phyloP scores from a whole-genome alignment of 306 rosid genomes.

The Pyrus betulifolia region DNA sequence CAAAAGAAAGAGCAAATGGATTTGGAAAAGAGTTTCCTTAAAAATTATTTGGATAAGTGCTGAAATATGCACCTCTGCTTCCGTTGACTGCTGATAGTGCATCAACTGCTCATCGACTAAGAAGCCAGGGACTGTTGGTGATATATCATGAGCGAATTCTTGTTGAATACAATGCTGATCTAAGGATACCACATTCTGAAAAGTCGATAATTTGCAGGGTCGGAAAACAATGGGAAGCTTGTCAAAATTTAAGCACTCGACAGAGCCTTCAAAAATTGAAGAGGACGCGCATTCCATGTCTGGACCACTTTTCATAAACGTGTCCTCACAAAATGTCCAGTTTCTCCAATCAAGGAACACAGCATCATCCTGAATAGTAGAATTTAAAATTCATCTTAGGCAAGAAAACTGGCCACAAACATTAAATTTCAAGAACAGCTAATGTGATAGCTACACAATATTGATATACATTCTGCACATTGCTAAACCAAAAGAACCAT shows the following conservation, averaged over 20 bases:
- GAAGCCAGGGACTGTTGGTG: constrained; percentile 14
- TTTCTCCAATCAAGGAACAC: constrained; percentile 50
- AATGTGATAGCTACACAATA: neutral
- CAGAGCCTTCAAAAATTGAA: constrained; percentile 39
- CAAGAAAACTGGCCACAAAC: neutral
- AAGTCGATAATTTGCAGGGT: constrained; percentile 14
- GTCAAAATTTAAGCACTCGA: constrained; percentile 53
- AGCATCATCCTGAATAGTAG: constrained; percentile 46
- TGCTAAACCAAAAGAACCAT: constrained; percentile 7
- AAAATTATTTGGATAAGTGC: constrained; percentile 5
- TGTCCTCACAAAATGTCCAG: constrained; percentile 49
- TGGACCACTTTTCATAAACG: neutral
- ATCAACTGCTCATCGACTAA: constrained; percentile 21
- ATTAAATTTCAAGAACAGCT: neutral
- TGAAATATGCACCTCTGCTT: constrained; percentile 34
- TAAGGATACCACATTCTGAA: constrained; percentile 21
- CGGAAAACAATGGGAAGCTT: constrained; percentile 24
- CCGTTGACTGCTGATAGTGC: constrained; percentile 7
- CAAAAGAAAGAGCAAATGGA: neutral
- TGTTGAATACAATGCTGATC: constrained; percentile 27
- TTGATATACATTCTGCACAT: constrained; percentile 5
- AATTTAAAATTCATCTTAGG: constrained; percentile 17
- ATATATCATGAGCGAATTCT: constrained; percentile 22
- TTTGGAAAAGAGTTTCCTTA: neutral
- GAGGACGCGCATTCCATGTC: constrained; percentile 21